These are phyloP conservation scores for Phlyctochytrium arcticum DNA, from an alignment of 192 early-diverging fungal genomes.

Conservation along the genomic window DNA sequence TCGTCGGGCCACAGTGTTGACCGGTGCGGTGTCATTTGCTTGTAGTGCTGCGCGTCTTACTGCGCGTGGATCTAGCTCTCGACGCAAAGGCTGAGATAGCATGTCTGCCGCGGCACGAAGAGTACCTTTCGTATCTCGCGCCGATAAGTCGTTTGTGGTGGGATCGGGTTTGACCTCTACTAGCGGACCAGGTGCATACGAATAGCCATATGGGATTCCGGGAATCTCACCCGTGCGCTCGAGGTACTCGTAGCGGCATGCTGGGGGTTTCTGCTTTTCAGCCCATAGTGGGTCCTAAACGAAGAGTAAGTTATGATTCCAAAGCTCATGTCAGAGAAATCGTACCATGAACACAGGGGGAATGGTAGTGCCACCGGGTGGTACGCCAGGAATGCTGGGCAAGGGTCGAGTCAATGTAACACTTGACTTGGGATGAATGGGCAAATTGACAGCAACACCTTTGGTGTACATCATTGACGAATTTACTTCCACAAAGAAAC, in stretches of 20 bases:
- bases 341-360: constrained; percentile 54
- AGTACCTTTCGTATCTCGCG: constrained; percentile 2
- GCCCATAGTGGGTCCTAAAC: constrained; percentile 35
- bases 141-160: not conserved
- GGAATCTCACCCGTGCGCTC: constrained; percentile 46
- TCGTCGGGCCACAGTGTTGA: not conserved
- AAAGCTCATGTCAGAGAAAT: not conserved
- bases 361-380: constrained; percentile 44
- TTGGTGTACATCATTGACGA: constrained; percentile 45
- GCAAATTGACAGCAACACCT: constrained; percentile 46
- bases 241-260: constrained; percentile 38
- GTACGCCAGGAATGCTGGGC: constrained; percentile 54
- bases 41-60: not conserved
- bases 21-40: not conserved
- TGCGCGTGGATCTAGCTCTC: not conserved
- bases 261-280: constrained; percentile 39
- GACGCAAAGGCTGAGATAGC: not conserved
- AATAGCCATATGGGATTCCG: constrained; percentile 49
- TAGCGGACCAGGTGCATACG: constrained; percentile 39
- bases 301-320: not conserved
- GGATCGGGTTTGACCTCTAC: constrained; percentile 28
- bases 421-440: constrained; percentile 53
- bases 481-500: constrained; percentile 48
- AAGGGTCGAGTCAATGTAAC: constrained; percentile 47
- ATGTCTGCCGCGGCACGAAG: not conserved